A percentile compares a stretch with the other conserved stretches of the same genome.
Conservation (phyloP, 2,329 filamentous ascomycete genomes). For the Trichoderma sp. region DNA sequence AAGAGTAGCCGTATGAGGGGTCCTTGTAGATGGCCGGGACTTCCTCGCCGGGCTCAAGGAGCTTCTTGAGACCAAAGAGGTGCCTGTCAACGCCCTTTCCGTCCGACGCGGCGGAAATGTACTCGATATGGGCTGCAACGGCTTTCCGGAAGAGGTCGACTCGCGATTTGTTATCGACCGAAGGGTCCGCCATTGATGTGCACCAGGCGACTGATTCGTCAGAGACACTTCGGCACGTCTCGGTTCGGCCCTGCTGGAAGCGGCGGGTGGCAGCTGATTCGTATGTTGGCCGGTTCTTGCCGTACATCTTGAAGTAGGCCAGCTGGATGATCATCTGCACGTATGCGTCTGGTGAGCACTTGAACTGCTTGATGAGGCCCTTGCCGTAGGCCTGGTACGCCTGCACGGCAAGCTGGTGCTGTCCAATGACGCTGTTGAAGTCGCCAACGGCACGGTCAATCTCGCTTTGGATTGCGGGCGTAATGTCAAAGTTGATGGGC, state of each 20-base stretch:
- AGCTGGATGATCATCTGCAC: conserved; percentile 99
- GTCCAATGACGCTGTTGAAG: conserved; percentile 75
- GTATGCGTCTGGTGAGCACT: conserved; percentile 94
- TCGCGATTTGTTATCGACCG: conserved; percentile 60
- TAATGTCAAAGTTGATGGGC: conserved; percentile 74
- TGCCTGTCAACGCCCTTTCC: conserved; percentile 94
- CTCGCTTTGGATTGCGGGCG: conserved; percentile 68
- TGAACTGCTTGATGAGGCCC: conserved; percentile 98
- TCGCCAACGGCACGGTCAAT: conserved; percentile 75
- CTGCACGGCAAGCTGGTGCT: conserved; percentile 90
- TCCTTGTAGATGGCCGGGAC: conserved; percentile 82
- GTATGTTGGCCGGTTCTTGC: conserved; percentile 95
- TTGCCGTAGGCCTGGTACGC: conserved; percentile 98
- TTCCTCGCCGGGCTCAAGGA: conserved; percentile 75
- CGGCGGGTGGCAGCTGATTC: conserved; percentile 92
- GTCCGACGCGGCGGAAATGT: conserved; percentile 84
- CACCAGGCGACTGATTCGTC: conserved; percentile 92
- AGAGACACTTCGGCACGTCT: conserved; percentile 89
- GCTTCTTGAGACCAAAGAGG: conserved; percentile 94
- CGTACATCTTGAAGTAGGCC: conserved; percentile 98
- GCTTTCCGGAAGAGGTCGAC: conserved; percentile 78
- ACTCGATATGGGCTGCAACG: conserved; percentile 77
- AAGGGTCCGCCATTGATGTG: conserved; percentile 73
- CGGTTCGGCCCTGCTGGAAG: conserved; percentile 94
- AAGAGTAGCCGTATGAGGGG: conserved; percentile 77